A percentile compares a stretch with the other conserved stretches of the same genome.
Evolutionary conservation across 2,329 filamentous ascomycete genomes (phyloP).

Genomic region (Pseudocercospora crystallina): DNA sequence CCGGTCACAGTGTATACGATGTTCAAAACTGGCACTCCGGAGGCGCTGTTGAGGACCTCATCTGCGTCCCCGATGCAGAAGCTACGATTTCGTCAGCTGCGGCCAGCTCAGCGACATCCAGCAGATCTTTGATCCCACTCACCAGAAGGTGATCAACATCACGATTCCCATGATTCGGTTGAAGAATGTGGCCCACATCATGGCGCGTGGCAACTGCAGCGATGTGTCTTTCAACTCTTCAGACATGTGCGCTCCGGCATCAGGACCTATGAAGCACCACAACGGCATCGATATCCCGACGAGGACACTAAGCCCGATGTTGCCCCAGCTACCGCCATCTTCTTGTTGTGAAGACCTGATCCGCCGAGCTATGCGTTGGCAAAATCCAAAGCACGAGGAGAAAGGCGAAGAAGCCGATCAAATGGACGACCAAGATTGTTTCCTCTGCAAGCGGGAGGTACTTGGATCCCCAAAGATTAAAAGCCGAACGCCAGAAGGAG

Average conservation of each 20-base stretch:
- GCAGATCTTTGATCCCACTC: slow-evolving; percentile 32
- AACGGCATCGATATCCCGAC: slow-evolving; percentile 35
- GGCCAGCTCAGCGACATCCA: slow-evolving; percentile 4
- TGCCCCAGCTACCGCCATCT: slow-evolving; percentile 40
- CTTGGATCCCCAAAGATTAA: no score
- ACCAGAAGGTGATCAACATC: slow-evolving; percentile 29
- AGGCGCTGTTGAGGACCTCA: slow-evolving; percentile 7
- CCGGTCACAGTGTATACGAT: slow-evolving; percentile 33
- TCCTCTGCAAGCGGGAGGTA: no score
- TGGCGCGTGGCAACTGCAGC: slow-evolving; percentile 30
- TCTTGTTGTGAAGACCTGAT: slow-evolving; percentile 37
- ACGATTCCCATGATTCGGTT: slow-evolving; percentile 40
- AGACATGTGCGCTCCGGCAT: slow-evolving; percentile 29
- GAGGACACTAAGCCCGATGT: slow-evolving; percentile 31
- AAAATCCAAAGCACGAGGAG: slow-evolving; percentile 31
- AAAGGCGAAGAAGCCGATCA: slow-evolving; percentile 39
- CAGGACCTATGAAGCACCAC: slow-evolving; percentile 21
- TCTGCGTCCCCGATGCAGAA: slow-evolving; percentile 3
- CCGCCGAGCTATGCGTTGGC: slow-evolving; percentile 27
- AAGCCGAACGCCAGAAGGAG: no score
- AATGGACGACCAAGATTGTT: slow-evolving; percentile 30
- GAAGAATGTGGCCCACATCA: slow-evolving; percentile 27
- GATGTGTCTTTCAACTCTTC: slow-evolving; percentile 34
- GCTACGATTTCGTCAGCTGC: background rate
- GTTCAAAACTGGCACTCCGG: slow-evolving; percentile 38